Evolutionary conservation across 768 basidiomycete genomes (phyloP), one percentile per base, ranked within the genome.

Genomic region (Asterophora lycoperdoides): DNA sequence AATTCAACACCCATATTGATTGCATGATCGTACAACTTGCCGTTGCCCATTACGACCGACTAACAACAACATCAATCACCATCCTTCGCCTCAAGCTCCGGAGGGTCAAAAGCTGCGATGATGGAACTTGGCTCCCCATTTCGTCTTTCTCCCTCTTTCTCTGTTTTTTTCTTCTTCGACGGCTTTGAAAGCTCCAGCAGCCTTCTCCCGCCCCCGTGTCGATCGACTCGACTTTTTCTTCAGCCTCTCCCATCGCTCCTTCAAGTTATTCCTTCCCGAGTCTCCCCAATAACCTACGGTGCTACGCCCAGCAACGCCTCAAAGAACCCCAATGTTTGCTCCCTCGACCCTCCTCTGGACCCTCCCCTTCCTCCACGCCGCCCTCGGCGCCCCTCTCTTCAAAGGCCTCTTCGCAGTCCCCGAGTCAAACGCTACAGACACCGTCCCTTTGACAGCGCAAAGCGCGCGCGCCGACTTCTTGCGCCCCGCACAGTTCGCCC

Each of bases 401-500:
- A 7, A 48, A 0, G 18, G 23, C 17, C 7, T 20, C 23, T 36
- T n/a, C 11, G 23, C 26, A 6, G 26, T n/a, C n/a, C n/a, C n/a
- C n/a, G n/a, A n/a, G n/a, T n/a, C n/a, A n/a, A n/a, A n/a, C n/a
- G n/a, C n/a, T n/a, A n/a, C n/a, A n/a, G 23, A 23, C 23, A 23
- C 23, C 23, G 23, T 23, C 23, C 23, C 23, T 3, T 23, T 56
- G 4, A 41, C 54, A 5, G 15, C 37, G 10, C 44, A 49, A 33
- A 23, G 46, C 0, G 36, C 36, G 8, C 28, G 14, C 17, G 2
- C 46, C 20, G 11, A 52, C 4, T 56, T 56, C 51, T 32, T 63
- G 15, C 64, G 67, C 5, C 66, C 70, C 7, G 69, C 69, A 7
- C 55, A 60, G 23, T 73, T 73, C 55, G 49, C 55, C 8, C 69